phyloP scores from a whole-genome alignment of 2,329 filamentous ascomycete species.

The Paraphoma chrysanthemicola region DNA sequence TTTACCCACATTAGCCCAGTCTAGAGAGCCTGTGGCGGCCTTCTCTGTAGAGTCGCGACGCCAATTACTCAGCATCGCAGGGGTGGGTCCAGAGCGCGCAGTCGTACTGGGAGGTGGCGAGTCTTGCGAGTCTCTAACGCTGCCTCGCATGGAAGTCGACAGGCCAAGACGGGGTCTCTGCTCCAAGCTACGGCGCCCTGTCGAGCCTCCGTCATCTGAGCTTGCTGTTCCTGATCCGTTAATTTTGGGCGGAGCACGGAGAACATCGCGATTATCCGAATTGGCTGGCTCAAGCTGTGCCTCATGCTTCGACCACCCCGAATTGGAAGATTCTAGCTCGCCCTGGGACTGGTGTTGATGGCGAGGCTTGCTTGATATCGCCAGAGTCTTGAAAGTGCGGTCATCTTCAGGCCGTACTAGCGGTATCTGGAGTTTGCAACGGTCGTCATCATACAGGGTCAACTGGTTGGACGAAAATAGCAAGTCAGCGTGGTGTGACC shows the following conservation, averaged over 20 bases:
- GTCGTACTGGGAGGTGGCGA: conserved; percentile 22
- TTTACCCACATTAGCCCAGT: conserved; percentile 63
- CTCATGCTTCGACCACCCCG: conserved; percentile 6
- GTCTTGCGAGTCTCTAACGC: conserved; percentile 29
- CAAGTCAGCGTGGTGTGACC: conserved; percentile 86
- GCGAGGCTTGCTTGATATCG: conserved; percentile 58
- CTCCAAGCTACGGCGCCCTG: conserved; percentile 38
- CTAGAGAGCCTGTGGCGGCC: conserved; percentile 48
- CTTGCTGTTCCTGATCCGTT: conserved; percentile 23
- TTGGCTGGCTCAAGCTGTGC: conserved; percentile 6
- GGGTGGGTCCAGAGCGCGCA: conserved; percentile 40
- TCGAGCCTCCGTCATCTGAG: conserved; percentile 40
- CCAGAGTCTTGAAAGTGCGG: conserved; percentile 76
- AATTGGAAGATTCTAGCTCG: not conserved
- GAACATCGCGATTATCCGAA: conserved; percentile 8
- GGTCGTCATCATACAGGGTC: conserved; percentile 84
- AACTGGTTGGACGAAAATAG: conserved; percentile 91
- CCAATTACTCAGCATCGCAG: conserved; percentile 59
- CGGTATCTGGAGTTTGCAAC: conserved; percentile 86
- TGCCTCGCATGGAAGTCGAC: conserved; percentile 21
- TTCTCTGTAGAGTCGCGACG: conserved; percentile 51
- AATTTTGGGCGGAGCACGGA: conserved; percentile 9
- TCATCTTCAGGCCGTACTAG: conserved; percentile 93
- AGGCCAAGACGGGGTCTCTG: conserved; percentile 35
- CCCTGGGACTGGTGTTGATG: conserved; percentile 6